Base-by-base conservation (phyloP, 2,329 filamentous ascomycete genomes). In the Reticulascus tulasneorum region DNA sequence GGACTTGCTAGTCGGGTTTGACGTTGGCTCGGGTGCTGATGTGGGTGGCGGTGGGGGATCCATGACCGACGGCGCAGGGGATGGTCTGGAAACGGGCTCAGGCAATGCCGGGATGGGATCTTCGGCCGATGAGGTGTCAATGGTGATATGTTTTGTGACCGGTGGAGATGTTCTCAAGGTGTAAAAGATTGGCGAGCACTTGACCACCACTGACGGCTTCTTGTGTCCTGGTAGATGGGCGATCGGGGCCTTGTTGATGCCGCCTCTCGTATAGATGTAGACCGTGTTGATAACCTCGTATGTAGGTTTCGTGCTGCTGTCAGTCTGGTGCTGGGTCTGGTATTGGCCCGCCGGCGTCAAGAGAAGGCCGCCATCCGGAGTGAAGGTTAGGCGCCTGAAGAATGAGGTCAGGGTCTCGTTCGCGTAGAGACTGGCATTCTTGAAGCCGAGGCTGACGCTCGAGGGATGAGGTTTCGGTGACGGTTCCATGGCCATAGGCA, bases 351-450 rank as follows among this genome's bases (percentile, higher is more conserved):
- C 91, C 3, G 93, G 93, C 0, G 93, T 98, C 46, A 98, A 82
- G 5, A 98, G 73, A 32, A 98, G 69, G 56, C 90, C 95, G 18
- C 93, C 93, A 55, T 98, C 94, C 0, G 93, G 91, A 2, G 94
- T 89, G 56, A 98, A 98, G 0, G 91, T 90, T 32, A 98, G 69
- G 29, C 93, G 80, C 34, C 93, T 77, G 66, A 98, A 98, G 66
- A 98, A 98, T 0, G 93, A 97, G 0, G 91, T 96, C 41, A 97
- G 77, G 0, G 91, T 96, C 63, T 98, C 93, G 52, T 96, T 97
- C 29, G 89, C 89, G 58, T 98, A 98, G 29, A 98, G 82, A 49
- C 82, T 89, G 26, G 89, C 82, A 51, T 95, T 96, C 55, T 83
- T 87, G 35, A 87, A 76, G 9, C 83, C 83, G 12, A 83, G 50